Base-by-base conservation (phyloP, 2,329 filamentous ascomycete genomes). In the Stagonosporopsis cucurbitacearum region DNA sequence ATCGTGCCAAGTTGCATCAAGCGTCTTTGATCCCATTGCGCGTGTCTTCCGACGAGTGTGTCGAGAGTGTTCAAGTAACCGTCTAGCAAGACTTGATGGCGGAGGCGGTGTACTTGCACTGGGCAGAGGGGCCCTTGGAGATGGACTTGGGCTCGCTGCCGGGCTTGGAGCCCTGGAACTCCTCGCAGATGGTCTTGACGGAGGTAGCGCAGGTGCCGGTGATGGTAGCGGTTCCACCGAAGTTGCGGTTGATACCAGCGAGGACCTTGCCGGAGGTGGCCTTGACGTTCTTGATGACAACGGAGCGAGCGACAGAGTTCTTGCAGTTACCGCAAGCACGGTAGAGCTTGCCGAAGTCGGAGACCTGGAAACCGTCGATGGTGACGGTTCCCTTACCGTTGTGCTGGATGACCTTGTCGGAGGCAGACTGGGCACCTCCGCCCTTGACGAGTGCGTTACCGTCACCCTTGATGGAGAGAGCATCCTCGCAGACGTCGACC, bases 181-280 rank as follows among this genome's bases (percentile, higher is more conserved):
- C 71, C 64, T 68, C 62, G 65, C 72, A 74, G 62, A 75, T 68
- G 28, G 62, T 63, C 63, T 74, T 70, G 50, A 69, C 67, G 54
- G 46, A 59, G 15, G 64, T 55, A 52, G 67, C 65, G 57, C 71
- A 72, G 43, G 66, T 69, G 50, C 50, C 44, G 59, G 67, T 75
- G 62, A 79, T 79, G 3, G 78, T 79, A 60, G 81, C 79, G 32
- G 78, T 80, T 62, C 81, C 80, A 15, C 78, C 80, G 60, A 79
- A 82, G 77, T 82, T 84, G 54, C 74, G 75, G 75, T 82, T 83
- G 70, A 83, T 82, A 43, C 80, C 80, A 59, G 75, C 78, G 28
- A 81, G 73, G 47, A 74, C 66, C 55, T 81, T 81, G 52, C 74
- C 70, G 43, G 71, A 68, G 57, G 77, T 76, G 55, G 78, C 41